Evolutionary conservation across 2,329 filamentous ascomycete species (phyloP), one percentile per base, ranked within the genome.

Genomic region (Ascochyta viciae-villosae): DNA sequence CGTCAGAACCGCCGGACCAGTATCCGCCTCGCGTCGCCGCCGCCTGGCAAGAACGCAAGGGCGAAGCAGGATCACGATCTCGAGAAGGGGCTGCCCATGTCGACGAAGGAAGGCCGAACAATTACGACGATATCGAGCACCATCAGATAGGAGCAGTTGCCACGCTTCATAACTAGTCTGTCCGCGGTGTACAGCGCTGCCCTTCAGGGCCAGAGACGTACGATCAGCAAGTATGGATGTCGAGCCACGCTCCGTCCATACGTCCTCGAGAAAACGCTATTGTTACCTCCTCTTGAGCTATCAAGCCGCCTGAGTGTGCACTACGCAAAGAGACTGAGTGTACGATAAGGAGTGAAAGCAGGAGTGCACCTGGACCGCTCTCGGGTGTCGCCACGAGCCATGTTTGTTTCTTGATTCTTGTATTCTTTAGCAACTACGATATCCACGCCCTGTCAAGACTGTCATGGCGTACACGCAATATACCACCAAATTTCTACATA

Each of bases 71-170:
- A 69, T 1, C 63, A 61, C 29, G 74, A 76, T 42, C 26, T 77
- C 3, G 74, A 76, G 60, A 76, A 77, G 50, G 74, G 67, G 6
- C 46, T 74, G 3, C 61, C 63, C 16, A 22, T 68, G 13, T 54
- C 62, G 5, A 63, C 50, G 22, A 68, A 68, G 35, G 57, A 62
- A 3, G 67, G 64, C 2, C 66, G 61, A 44, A 73, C 66, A 1
- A 74, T 67, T 2, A 74, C 72, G 6, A 75, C 71, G 2, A 76
- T 76, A 26, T 68, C 73, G 7, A 76, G 74, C 57, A 54, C 51
- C 8, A 54, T 52, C 52, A 61, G 60, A 43, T 66, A 60, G 29
- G 31, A 22, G n/a, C 6, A 19, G 10, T 29, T 2, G 22, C 29
- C 27, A 19, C 19, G 26, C 4, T 34, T 16, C 24, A 9, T 3